Conservation (phyloP, 192 early-diverging fungal genomes). For the Coemansia sp. region DNA sequence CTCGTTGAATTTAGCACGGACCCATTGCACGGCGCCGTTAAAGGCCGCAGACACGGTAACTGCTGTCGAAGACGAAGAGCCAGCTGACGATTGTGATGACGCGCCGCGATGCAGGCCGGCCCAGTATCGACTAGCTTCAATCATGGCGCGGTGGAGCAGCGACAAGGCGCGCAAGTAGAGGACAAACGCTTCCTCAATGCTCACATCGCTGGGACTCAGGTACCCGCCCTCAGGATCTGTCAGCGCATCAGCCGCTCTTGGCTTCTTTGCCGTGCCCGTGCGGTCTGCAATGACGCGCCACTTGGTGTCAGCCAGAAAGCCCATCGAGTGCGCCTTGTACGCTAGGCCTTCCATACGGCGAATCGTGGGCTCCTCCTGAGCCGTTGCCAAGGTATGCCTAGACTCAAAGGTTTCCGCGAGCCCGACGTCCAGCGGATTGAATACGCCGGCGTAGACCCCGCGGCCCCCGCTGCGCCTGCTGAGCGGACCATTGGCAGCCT, state of each 20-base stretch:
- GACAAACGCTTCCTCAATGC: constrained; percentile 70
- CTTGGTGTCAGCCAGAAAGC: constrained; percentile 61
- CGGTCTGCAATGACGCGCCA: constrained; percentile 39
- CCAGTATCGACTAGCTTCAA: constrained; percentile 58
- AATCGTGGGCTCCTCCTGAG: constrained; percentile 59
- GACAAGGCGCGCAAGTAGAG: constrained; percentile 72
- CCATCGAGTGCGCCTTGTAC: constrained; percentile 71
- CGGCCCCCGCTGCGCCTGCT: constrained; percentile 6
- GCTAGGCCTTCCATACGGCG: constrained; percentile 71
- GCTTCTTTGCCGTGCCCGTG: constrained; percentile 14
- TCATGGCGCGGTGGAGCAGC: constrained; percentile 62
- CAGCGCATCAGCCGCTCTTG: constrained; percentile 14
- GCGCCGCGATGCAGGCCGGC: constrained; percentile 18
- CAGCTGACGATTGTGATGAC: neutral
- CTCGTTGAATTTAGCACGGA: constrained; percentile 88
- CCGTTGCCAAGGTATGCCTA: constrained; percentile 25
- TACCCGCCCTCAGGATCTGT: constrained; percentile 32
- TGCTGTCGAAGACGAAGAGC: constrained; percentile 1
- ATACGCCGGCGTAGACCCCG: constrained; percentile 16
- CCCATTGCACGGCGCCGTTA: constrained; percentile 84
- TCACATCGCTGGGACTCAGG: constrained; percentile 30
- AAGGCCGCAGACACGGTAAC: constrained; percentile 48
- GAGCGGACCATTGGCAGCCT: constrained; percentile 45
- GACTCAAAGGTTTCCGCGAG: constrained; percentile 55
- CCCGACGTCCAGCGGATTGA: constrained; percentile 40